Conservation (phyloP, 116 monocot genomes). For the Posidonia oceanica region DNA sequence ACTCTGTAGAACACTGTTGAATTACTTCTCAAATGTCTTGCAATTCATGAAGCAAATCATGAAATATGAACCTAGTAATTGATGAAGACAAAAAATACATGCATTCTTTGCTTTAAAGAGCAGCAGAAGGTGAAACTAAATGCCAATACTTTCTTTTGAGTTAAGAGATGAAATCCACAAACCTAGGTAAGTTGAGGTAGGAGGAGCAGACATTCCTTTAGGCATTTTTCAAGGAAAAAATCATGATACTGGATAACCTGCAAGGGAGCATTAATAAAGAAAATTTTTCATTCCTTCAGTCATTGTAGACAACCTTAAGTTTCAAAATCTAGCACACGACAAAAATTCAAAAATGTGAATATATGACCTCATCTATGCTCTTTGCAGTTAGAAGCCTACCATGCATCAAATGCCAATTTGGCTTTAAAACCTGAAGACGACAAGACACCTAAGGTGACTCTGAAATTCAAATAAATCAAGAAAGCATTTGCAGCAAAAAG, state of each 20-base stretch:
- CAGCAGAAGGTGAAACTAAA: too few relatives aligned
- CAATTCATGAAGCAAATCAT: background rate
- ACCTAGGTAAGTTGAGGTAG: constrained; percentile 84
- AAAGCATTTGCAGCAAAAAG: background rate
- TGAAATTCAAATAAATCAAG: background rate
- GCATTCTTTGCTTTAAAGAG: too few relatives aligned
- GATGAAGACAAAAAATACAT: too few relatives aligned
- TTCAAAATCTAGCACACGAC: background rate
- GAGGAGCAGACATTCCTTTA: constrained; percentile 93
- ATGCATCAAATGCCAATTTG: constrained; percentile 99
- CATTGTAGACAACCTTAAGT: too few relatives aligned
- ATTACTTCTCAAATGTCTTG: constrained; percentile 79
- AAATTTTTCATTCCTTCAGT: background rate
- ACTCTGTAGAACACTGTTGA: constrained; percentile 64
- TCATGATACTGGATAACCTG: constrained; percentile 94
- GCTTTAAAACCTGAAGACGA: constrained; percentile 79
- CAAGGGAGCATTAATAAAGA: constrained; percentile 8
- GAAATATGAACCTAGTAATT: background rate
- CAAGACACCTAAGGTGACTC: background rate
- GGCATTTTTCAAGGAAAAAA: constrained; percentile 84
- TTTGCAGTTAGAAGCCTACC: constrained; percentile 61
- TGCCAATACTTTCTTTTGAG: too few relatives aligned
- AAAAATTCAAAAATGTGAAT: background rate
- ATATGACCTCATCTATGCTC: constrained; percentile 90
- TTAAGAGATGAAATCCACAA: background rate